Conservation (phyloP, 202 grass and related monocot genomes). For the Panicum virgatum region DNA sequence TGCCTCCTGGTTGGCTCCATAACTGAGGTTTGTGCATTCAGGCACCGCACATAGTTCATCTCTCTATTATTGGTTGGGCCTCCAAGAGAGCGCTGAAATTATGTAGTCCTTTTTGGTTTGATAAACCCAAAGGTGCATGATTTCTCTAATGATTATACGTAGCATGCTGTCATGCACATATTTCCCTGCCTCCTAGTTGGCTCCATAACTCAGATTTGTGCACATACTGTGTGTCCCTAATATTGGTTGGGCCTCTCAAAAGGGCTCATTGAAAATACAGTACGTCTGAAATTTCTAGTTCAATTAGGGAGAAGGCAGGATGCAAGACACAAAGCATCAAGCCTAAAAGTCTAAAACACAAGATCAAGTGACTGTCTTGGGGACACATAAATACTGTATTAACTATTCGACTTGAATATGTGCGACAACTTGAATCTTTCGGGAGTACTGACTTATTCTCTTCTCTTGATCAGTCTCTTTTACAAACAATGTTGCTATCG, state of each 20-base stretch:
- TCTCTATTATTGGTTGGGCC: neutral
- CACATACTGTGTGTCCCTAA: neutral
- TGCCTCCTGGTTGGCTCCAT: conserved; percentile 17
- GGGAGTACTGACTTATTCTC: conserved; percentile 30
- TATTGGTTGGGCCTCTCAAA: conserved; percentile 18
- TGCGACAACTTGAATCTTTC: neutral
- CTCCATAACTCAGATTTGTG: neutral
- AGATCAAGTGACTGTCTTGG: neutral
- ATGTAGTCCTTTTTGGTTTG: neutral
- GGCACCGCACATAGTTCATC: neutral
- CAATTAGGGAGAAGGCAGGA: neutral
- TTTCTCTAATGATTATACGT: neutral
- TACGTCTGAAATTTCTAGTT: conserved; percentile 1
- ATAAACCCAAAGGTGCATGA: neutral
- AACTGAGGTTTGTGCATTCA: neutral
- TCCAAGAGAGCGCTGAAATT: neutral
- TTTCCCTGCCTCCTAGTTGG: conserved; percentile 25
- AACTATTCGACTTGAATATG: neutral
- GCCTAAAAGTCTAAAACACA: neutral
- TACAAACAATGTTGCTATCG: conserved; percentile 95
- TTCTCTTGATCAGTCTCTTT: conserved; percentile 63
- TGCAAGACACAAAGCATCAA: too few relatives aligned
- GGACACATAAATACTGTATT: conserved; percentile 3
- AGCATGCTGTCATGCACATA: neutral
- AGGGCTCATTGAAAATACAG: neutral